Conservation (phyloP, 2,329 filamentous ascomycete species). For the Penicillium sp. region DNA sequence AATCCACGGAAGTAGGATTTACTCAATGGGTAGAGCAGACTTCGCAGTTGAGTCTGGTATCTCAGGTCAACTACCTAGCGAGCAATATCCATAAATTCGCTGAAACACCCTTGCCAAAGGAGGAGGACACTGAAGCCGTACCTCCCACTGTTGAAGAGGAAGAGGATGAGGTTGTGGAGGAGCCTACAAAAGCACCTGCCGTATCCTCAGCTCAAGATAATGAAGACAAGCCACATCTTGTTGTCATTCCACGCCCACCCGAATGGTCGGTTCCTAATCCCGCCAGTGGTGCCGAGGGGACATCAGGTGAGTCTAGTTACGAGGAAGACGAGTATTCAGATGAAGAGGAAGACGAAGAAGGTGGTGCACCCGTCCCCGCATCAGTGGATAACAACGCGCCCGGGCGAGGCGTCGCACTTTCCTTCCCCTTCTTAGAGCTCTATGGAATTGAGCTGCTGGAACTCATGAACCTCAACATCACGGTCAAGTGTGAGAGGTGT, state of each 20-base stretch:
- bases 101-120: conserved; percentile 50
- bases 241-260: conserved; percentile 71
- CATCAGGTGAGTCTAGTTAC: conserved; percentile 45
- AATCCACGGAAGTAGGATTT: conserved; percentile 66
- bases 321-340: conserved; percentile 49
- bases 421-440: conserved; percentile 74
- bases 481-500: conserved; percentile 76
- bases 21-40: conserved; percentile 57
- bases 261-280: conserved; percentile 62
- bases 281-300: conserved; percentile 39
- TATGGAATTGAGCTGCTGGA: conserved; percentile 75
- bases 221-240: conserved; percentile 63
- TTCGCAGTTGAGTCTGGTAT: conserved; percentile 65
- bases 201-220: conserved; percentile 9
- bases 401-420: conserved; percentile 73
- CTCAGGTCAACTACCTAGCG: conserved; percentile 71
- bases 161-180: conserved; percentile 12
- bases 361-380: conserved; percentile 39
- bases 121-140: conserved; percentile 11
- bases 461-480: conserved; percentile 64
- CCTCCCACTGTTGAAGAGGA: conserved; percentile 5
- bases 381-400: conserved; percentile 41
- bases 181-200: conserved; percentile 14
- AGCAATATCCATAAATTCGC: conserved; percentile 69
- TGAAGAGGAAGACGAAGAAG: conserved; percentile 46